Evolutionary conservation across 2,329 filamentous ascomycete genomes (phyloP), one percentile per base, ranked within the genome.

Genomic region (Grosmannia huntii): DNA sequence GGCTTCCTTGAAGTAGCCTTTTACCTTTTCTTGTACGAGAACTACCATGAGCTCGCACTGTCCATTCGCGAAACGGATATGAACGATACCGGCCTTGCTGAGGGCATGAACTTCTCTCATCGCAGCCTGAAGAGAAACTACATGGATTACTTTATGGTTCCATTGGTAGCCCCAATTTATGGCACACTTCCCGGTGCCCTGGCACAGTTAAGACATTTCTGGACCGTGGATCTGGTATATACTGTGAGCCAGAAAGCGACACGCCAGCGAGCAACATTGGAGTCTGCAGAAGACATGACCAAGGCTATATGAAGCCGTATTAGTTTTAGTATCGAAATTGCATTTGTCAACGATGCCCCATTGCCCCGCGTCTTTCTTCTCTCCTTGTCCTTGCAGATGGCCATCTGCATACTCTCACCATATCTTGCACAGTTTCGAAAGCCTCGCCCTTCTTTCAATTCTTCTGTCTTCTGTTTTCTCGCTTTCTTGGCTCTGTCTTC

Each of bases 211-310:
- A 81, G 77, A 66, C 86, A 89, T 67, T 82, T 89, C 66, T 89
- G 84, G 79, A 87, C 83, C 0, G 73, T 84, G 38, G 76, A 86
- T 58, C 68, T 89, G 63, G 82, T 85, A 12, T 89, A 89, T 69
- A 80, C 82, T 0, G 85, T 89, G 65, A 87, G 84, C 72, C 82
- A 84, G 70, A 89, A 89, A 67, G 79, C 82, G 65, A 80, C 76
- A 2, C 71, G 80, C 59, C 74, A 79, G 68, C 70, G 76, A 62
- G 70, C 73, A 36, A 76, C 75, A 60, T 73, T 75, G 3, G 61
- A 74, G 12, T 54, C 57, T 21, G 54, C 3, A 10, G 25, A 25
- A 36, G 19, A 44, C 41, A 44, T n/a, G 7, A 44, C 41, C 41
- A 44, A 44, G 38, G 5, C 38, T 9, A 41, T 7, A 41, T 41